Evolutionary conservation across 1,139 yeast genomes (phyloP).

Genomic region (Dujonia santamariae): DNA sequence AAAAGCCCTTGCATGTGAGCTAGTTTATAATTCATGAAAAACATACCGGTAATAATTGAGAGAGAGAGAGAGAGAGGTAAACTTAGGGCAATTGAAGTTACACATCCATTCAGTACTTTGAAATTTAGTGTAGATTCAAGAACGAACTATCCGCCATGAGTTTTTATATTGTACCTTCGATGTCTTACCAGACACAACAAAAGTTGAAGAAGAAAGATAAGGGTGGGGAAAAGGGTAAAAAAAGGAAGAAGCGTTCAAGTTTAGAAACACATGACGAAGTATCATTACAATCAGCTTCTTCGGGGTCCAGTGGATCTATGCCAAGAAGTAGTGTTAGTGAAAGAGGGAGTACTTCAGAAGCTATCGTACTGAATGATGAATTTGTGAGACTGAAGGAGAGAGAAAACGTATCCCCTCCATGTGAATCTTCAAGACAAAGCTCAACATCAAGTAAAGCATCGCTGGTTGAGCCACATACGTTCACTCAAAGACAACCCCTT

Average conservation of each 20-base stretch:
- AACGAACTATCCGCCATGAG: slow-evolving; percentile 19
- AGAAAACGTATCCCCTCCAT: background rate
- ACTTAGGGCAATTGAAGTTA: no score
- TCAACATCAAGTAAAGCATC: background rate
- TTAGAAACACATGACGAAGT: slow-evolving; percentile 1
- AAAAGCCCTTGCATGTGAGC: no score
- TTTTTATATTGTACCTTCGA: slow-evolving; percentile 29
- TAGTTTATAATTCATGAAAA: no score
- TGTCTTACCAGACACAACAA: slow-evolving; percentile 32
- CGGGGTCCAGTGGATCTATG: background rate
- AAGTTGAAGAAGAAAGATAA: slow-evolving; percentile 19
- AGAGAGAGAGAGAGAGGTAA: no score
- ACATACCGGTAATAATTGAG: no score
- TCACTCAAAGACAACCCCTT: background rate
- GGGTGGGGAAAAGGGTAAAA: slow-evolving; percentile 10
- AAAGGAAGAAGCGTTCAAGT: background rate
- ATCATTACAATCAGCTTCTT: background rate
- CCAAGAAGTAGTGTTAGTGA: no score
- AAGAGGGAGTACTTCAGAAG: no score
- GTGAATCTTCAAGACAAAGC: background rate
- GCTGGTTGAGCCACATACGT: background rate
- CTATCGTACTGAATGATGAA: no score
- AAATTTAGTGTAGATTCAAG: no score
- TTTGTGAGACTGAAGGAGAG: no score
- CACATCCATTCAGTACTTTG: no score